Evolutionary conservation across 306 rosid species (phyloP).

Genomic region (Hylodesmum podocarpum): DNA sequence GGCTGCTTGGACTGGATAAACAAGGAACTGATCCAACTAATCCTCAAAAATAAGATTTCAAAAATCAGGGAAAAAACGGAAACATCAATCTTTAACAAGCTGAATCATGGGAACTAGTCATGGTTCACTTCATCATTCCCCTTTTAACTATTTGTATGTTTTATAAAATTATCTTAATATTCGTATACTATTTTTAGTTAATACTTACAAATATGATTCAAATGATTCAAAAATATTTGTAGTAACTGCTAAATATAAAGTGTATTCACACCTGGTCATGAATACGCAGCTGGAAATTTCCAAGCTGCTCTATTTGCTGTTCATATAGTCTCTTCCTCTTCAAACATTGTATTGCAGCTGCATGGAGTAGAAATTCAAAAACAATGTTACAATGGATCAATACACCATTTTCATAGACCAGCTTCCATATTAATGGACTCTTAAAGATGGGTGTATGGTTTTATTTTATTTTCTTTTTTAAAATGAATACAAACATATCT

Average conservation of each 20-base stretch:
- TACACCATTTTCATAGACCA: not conserved
- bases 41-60: not conserved
- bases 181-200: not conserved
- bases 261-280: constrained; percentile 82
- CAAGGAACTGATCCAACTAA: not conserved
- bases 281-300: constrained; percentile 93
- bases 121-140: not conserved
- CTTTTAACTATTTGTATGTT: not conserved
- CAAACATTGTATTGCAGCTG: constrained; percentile 97
- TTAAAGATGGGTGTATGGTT: not conserved
- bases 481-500: not conserved
- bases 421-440: not conserved
- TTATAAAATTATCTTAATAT: not conserved
- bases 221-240: not conserved
- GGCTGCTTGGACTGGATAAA: not conserved
- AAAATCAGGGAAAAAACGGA: not conserved
- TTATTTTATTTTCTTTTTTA: not conserved
- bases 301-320: constrained; percentile 98
- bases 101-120: not conserved
- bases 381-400: not conserved
- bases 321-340: constrained; percentile 95
- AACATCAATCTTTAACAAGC: constrained; percentile 1
- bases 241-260: not conserved
- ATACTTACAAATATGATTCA: not conserved
- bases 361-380: constrained; percentile 24